A percentile compares a stretch with the other conserved stretches of the same genome.
Evolutionary conservation across 2,329 filamentous ascomycete genomes (phyloP).

Genomic region (Phialophora verrucosa): DNA sequence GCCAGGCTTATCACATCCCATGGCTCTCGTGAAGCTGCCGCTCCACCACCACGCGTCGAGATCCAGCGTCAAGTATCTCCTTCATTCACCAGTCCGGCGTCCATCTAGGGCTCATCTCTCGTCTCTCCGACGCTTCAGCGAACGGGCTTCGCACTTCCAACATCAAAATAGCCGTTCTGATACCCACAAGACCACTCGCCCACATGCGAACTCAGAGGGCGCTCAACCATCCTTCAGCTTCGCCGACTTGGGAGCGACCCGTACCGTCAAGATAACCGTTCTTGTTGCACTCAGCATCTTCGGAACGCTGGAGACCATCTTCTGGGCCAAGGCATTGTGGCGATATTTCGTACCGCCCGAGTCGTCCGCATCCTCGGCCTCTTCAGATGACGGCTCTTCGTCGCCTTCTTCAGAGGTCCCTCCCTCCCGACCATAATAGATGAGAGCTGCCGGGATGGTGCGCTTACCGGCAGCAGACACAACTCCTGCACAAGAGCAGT

Average conservation of each 20-base stretch:
- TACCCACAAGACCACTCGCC: neutral
- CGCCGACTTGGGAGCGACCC: conserved; percentile 36
- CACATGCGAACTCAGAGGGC: neutral
- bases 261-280: conserved; percentile 38
- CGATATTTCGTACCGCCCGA: conserved; percentile 16
- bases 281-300: conserved; percentile 34
- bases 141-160: neutral
- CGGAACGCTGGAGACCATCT: conserved; percentile 40
- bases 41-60: neutral
- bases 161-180: neutral
- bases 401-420: neutral
- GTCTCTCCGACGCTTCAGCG: neutral
- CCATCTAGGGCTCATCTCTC: neutral
- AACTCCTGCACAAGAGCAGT: neutral
- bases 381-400: neutral
- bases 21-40: neutral
- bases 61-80: neutral
- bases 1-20: neutral
- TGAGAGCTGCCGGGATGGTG: neutral
- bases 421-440: neutral
- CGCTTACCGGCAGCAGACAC: neutral
- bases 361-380: neutral
- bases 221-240: conserved; percentile 23
- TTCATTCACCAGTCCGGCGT: neutral
- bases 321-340: conserved; percentile 39